Base-by-base conservation (phyloP, 1,284 basidiomycete genomes). In the Stygiomarasmius scandens region DNA sequence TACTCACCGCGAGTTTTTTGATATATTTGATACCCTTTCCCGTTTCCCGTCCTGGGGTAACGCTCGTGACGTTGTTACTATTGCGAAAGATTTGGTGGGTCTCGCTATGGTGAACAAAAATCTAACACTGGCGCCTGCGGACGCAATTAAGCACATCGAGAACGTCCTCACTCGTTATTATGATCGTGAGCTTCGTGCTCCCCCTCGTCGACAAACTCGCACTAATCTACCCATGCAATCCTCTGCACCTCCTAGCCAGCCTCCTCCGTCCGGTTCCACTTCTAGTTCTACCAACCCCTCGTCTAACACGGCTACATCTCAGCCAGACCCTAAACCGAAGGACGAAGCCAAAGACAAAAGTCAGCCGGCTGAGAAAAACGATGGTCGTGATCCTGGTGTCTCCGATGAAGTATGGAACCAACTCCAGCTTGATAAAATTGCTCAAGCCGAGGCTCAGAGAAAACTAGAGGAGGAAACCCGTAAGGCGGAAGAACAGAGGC, bases 21-120 rank as follows among this genome's bases (percentile, higher is more conserved):
- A n/a, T n/a, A n/a, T n/a, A n/a, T n/a, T n/a, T n/a, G n/a, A n/a
- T n/a, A n/a, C 2, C 38, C 77, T 14, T 60, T 87, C 36, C 58
- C 49, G 60, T 1, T 69, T 86, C 0, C 71, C 75, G 2, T 79
- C 78, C 2, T 87, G 85, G 85, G 85, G 85, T 0, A 88, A 88
- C 56, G 86, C 82, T 0, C 77, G 87, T 8, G 84, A 87, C 58
- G 75, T 87, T 58, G 73, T 80, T 54, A 83, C 80, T 0, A 69
- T 87, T 2, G 70, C 81, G 2, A 81, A 79, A 61, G 65, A 74
- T 43, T 76, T 88, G 71, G 66, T 76, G 10, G 65, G 68, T n/a
- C 32, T 62, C 1, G 80, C n/a, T 29, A 41, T 8, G 45, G 48
- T n/a, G n/a, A n/a, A 54, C 27, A 44, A 38, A 44, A 48, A 60